phyloP scores from a whole-genome alignment of 441 rosid genomes.

The Syzygium syzygioides region DNA sequence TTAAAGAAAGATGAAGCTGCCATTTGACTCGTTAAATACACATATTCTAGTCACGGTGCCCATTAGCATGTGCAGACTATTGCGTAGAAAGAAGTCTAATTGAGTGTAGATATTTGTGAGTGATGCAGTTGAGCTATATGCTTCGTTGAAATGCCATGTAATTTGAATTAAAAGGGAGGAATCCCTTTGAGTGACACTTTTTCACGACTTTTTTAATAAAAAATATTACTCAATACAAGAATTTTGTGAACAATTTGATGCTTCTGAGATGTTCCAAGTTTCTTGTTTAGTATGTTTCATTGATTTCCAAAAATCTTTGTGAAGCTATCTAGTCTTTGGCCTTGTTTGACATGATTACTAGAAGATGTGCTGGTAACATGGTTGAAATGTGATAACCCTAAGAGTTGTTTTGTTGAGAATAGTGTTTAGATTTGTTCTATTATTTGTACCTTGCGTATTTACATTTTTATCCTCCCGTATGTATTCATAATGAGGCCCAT shows the following conservation, averaged over 20 bases:
- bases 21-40: neutral
- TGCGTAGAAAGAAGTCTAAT: neutral
- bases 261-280: neutral
- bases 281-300: neutral
- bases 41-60: neutral
- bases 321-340: neutral
- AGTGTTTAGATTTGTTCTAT: neutral
- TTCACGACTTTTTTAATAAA: neutral
- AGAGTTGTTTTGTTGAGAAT: neutral
- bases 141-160: neutral
- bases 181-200: neutral
- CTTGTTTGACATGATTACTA: neutral
- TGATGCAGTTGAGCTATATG: neutral
- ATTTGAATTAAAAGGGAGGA: neutral
- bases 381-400: neutral
- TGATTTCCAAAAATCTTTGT: neutral
- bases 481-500: neutral
- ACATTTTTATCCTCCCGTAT: neutral
- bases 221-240: neutral
- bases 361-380: neutral
- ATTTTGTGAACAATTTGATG: neutral
- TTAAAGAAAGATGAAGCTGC: neutral
- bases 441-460: neutral
- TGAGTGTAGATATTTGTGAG: neutral
- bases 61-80: neutral